Evolutionary conservation across 2,329 filamentous ascomycete genomes (phyloP), one percentile per base, ranked within the genome.

Genomic region (Aspergillus fructus): DNA sequence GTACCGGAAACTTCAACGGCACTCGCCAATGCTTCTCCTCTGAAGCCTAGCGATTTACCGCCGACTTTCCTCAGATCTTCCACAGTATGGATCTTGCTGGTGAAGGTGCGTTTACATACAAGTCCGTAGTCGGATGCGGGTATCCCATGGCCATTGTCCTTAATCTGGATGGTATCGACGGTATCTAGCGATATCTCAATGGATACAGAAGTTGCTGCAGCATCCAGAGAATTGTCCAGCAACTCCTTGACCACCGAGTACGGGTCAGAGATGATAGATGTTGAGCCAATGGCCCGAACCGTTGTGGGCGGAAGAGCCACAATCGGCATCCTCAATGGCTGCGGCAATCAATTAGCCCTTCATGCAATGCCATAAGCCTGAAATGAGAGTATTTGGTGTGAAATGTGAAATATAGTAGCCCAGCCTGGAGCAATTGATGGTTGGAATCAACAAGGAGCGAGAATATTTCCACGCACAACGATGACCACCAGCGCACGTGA

Each of bases 201-300:
- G 9, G 78, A 75, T 39, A 89, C 74, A 1, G 80, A 79, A 3
- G 82, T 81, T 1, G 86, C 83, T 46, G 78, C 76, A 5, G 85
- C 85, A 72, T 89, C 86, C 11, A 89, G 76, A n/a, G 85, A 79
- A 68, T 89, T 89, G 59, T 89, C 86, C 40, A 89, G 70, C 40
- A 89, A 80, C 67, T 89, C 86, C 68, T 88, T 88, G 55, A 86
- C 80, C 9, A 85, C 77, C 3, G 83, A 83, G 58, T 76, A 79
- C 7, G 84, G 75, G 64, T 86, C 81, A 9, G 79, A 78, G 49
- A 88, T 76, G 21, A 81, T 80, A 62, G 86, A 83, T 13, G 79
- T 77, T 24, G 84, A 84, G 56, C 83, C 79, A 58, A 88, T 81
- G 57, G 80, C 79, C 56, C 79, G 76, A 39, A 80, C 75, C 57